These are phyloP conservation scores for Lasiodiplodia hormozganensis DNA, from an alignment of 2,329 filamentous ascomycete species.

Conservation along the genomic window DNA sequence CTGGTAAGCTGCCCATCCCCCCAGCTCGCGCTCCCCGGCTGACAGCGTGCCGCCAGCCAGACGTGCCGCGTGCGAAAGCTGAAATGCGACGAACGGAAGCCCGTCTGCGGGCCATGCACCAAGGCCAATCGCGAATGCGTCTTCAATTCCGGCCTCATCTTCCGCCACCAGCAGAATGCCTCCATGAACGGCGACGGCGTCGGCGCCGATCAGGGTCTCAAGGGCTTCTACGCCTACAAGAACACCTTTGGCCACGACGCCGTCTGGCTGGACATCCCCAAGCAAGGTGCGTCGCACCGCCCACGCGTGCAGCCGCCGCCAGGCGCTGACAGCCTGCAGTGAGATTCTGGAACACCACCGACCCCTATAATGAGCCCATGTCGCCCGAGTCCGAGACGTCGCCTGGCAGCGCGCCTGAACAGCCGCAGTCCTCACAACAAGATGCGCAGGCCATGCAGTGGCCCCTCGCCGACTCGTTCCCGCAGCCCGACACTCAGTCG, in stretches of 20 bases:
- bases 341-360: constrained; percentile 67
- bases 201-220: constrained; percentile 56
- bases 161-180: constrained; percentile 73
- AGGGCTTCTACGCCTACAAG: constrained; percentile 70
- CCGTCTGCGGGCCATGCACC: constrained; percentile 66
- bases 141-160: constrained; percentile 68
- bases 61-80: constrained; percentile 68
- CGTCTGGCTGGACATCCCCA: constrained; percentile 69
- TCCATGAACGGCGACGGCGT: constrained; percentile 65
- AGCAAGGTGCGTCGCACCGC: constrained; percentile 54
- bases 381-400: constrained; percentile 36
- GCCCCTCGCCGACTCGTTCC: constrained; percentile 27
- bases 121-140: constrained; percentile 67
- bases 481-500: constrained; percentile 39
- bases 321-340: constrained; percentile 47
- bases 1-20: constrained; percentile 39
- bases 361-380: constrained; percentile 63
- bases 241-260: constrained; percentile 68
- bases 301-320: constrained; percentile 1
- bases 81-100: constrained; percentile 70
- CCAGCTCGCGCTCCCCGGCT: constrained; percentile 27
- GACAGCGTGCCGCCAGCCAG: constrained; percentile 36
- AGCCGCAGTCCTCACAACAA: constrained; percentile 10
- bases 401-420: constrained; percentile 3
- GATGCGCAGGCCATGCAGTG: constrained; percentile 23